phyloP scores from a whole-genome alignment of 1,284 basidiomycete genomes.

The Microstroma glucosiphilum region DNA sequence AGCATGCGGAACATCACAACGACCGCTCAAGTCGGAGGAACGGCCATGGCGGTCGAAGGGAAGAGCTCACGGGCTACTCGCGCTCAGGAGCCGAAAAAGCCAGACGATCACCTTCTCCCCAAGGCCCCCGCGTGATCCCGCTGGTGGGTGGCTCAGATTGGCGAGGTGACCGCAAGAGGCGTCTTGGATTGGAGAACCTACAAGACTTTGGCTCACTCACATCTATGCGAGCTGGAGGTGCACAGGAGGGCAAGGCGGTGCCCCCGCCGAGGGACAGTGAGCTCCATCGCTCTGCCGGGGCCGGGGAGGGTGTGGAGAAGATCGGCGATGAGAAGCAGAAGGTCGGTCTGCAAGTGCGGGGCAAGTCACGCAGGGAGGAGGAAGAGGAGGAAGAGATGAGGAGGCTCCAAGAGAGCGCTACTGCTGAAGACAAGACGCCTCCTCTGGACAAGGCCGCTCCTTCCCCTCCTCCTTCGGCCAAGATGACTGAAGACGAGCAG shows the following conservation, averaged over 20 bases:
- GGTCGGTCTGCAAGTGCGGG: conserved; percentile 24
- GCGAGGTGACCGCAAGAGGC: conserved; percentile 37
- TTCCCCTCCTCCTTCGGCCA: background rate
- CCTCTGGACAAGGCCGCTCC: background rate
- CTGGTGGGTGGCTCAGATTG: conserved; percentile 24
- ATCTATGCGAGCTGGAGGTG: conserved; percentile 15
- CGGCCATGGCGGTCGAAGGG: too few relatives aligned
- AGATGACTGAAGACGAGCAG: background rate
- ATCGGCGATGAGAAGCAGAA: conserved; percentile 31
- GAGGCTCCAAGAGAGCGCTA: background rate
- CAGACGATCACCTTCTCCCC: background rate
- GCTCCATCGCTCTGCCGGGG: background rate
- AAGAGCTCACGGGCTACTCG: conserved; percentile 4
- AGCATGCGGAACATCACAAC: too few relatives aligned
- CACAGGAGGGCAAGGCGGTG: background rate
- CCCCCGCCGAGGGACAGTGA: conserved; percentile 3
- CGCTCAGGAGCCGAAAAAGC: background rate
- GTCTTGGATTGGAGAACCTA: conserved; percentile 27
- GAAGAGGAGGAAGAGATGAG: conserved; percentile 6
- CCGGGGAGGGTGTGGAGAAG: conserved; percentile 8
- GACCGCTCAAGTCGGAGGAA: too few relatives aligned
- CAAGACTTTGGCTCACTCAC: conserved; percentile 22
- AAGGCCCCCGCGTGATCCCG: background rate
- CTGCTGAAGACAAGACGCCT: background rate
- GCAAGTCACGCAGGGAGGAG: background rate